Conservation (phyloP, 768 basidiomycete genomes). For the Leccinum ochraceum region DNA sequence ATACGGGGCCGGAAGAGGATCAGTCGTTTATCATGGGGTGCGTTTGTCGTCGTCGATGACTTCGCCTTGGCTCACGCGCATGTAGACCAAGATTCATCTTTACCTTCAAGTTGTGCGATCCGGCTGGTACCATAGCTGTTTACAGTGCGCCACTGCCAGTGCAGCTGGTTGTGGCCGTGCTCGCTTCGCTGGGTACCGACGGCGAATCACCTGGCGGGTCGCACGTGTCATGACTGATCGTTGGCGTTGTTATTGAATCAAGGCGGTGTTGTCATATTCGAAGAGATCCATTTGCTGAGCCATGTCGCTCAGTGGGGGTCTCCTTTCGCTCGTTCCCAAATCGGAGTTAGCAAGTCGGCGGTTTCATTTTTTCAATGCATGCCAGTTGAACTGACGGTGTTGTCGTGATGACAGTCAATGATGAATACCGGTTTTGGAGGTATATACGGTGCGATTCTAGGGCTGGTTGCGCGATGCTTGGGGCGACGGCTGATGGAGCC, state of each 20-base stretch:
- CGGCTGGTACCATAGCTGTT: constrained; percentile 87
- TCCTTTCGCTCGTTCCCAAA: constrained; percentile 71
- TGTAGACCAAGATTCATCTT: constrained; percentile 80
- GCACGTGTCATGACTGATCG: constrained; percentile 1
- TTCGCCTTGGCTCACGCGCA: not conserved
- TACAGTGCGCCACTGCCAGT: constrained; percentile 67
- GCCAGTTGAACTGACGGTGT: not conserved
- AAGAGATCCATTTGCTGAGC: constrained; percentile 73
- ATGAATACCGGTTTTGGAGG: constrained; percentile 81
- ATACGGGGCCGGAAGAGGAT: constrained; percentile 80
- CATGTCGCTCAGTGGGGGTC: constrained; percentile 65
- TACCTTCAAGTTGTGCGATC: constrained; percentile 67
- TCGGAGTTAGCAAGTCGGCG: constrained; percentile 67
- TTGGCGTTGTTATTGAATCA: not conserved
- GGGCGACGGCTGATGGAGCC: constrained; percentile 56
- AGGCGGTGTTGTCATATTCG: constrained; percentile 64
- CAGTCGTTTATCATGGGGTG: constrained; percentile 69
- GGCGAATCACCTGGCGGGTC: constrained; percentile 63
- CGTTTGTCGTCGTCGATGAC: constrained; percentile 13
- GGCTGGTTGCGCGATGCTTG: constrained; percentile 71
- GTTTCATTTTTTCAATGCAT: not conserved
- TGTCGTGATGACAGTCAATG: constrained; percentile 36
- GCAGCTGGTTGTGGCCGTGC: constrained; percentile 69
- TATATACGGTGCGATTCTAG: constrained; percentile 77
- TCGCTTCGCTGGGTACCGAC: constrained; percentile 74